A percentile compares a stretch with the other conserved stretches of the same genome.
Conservation (phyloP, 2,329 filamentous ascomycete species). For the Saccharata proteae region DNA sequence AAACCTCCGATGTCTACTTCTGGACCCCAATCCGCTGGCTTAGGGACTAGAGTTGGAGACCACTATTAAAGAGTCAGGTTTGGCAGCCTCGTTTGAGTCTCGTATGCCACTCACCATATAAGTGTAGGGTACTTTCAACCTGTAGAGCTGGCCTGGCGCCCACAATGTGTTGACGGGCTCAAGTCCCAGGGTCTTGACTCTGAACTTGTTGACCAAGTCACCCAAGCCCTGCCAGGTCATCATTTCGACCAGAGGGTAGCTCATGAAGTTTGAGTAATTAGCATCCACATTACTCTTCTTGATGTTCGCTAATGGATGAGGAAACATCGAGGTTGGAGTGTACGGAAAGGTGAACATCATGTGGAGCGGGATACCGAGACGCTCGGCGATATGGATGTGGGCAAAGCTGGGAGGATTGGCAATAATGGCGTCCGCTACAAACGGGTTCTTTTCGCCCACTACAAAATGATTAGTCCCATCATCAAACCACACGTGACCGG, state of each 20-base stretch:
- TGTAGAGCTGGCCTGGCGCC: conserved; percentile 62
- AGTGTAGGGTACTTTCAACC: conserved; percentile 62
- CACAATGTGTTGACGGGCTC: conserved; percentile 66
- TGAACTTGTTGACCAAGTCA: conserved; percentile 64
- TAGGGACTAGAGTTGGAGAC: conserved; percentile 52
- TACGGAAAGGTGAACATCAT: conserved; percentile 90
- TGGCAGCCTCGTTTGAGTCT: not conserved
- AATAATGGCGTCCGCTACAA: conserved; percentile 74
- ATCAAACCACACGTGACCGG: no score
- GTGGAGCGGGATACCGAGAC: conserved; percentile 60
- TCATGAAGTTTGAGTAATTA: conserved; percentile 68
- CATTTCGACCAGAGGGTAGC: conserved; percentile 69
- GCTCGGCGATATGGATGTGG: conserved; percentile 64
- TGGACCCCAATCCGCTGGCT: conserved; percentile 55
- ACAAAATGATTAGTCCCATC: conserved; percentile 22
- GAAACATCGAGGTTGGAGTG: conserved; percentile 61
- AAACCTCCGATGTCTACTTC: conserved; percentile 68
- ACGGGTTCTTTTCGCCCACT: conserved; percentile 52
- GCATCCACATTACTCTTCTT: conserved; percentile 59
- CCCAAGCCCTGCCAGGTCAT: conserved; percentile 56
- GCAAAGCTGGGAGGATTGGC: conserved; percentile 70
- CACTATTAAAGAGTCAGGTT: conserved; percentile 13
- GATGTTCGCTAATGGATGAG: conserved; percentile 66
- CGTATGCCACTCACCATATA: conserved; percentile 37
- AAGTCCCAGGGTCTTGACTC: conserved; percentile 54